These are phyloP conservation scores for Lathyrus oleraceus DNA, from an alignment of 306 rosid genomes.

Conservation along the genomic window DNA sequence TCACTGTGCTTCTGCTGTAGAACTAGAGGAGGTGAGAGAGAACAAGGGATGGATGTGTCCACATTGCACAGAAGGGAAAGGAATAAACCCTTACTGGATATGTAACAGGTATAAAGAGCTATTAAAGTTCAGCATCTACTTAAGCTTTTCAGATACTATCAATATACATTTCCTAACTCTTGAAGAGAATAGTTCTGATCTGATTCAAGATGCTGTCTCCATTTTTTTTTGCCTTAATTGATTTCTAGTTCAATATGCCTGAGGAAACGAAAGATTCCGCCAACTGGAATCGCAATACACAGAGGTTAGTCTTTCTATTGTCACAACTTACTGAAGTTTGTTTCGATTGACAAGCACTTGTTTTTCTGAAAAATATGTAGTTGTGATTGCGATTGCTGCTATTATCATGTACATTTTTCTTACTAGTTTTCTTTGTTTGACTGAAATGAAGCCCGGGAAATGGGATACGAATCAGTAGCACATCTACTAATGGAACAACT, in stretches of 20 bases:
- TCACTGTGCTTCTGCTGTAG: constrained; percentile 38
- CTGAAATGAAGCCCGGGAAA: constrained; percentile 49
- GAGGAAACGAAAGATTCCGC: constrained; percentile 60
- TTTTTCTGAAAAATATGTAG: too few species aligned
- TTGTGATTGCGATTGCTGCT: too few species aligned
- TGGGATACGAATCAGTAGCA: constrained; percentile 75
- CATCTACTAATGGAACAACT: constrained; percentile 73
- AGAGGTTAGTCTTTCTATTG: constrained; percentile 47
- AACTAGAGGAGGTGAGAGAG: constrained; percentile 63
- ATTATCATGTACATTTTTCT: neutral
- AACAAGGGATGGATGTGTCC: constrained; percentile 79
- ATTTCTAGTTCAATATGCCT: constrained; percentile 61
- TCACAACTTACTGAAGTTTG: neutral
- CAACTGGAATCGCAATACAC: constrained; percentile 69
- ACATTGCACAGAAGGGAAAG: constrained; percentile 73
- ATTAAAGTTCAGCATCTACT: neutral
- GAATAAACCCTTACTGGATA: constrained; percentile 66
- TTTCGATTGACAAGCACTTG: neutral
- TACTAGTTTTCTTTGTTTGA: constrained; percentile 1
- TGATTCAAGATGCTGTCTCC: constrained; percentile 30
- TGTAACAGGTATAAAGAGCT: constrained; percentile 69
- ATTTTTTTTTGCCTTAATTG: constrained; percentile 3
- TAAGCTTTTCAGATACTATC: neutral
- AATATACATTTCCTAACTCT: neutral
- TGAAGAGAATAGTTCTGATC: neutral